phyloP scores from a whole-genome alignment of 768 basidiomycete species.

The Trametes sanguinea region DNA sequence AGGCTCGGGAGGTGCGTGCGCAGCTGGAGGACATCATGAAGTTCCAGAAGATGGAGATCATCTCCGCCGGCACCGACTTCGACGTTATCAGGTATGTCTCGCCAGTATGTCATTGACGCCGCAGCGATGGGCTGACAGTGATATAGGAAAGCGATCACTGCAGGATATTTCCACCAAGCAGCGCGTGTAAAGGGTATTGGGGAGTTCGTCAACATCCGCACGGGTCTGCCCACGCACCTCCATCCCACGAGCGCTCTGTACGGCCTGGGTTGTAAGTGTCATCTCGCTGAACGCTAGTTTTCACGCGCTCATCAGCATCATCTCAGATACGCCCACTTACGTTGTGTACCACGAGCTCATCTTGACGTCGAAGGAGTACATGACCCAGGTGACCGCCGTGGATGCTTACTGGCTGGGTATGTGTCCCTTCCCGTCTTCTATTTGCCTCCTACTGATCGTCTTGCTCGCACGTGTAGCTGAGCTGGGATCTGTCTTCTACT shows the following conservation, averaged over 20 bases:
- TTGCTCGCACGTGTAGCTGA: slow-evolving; percentile 59
- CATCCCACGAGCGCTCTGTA: slow-evolving; percentile 97
- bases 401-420: slow-evolving; percentile 97
- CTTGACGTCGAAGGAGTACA: slow-evolving; percentile 94
- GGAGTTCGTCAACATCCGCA: slow-evolving; percentile 96
- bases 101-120: background rate
- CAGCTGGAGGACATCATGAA: slow-evolving; percentile 99
- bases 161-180: slow-evolving; percentile 99
- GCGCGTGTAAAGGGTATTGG: slow-evolving; percentile 98
- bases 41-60: slow-evolving; percentile 93
- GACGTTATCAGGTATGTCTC: slow-evolving; percentile 72
- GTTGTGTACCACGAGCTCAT: slow-evolving; percentile 97
- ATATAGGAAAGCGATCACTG: slow-evolving; percentile 89
- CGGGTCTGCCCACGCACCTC: slow-evolving; percentile 91
- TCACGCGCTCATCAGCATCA: background rate
- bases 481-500: slow-evolving; percentile 94
- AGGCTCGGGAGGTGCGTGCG: slow-evolving; percentile 90
- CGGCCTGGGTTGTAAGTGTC: slow-evolving; percentile 84
- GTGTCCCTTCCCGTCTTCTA: slow-evolving; percentile 25
- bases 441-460: slow-evolving; percentile 7
- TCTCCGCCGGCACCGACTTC: slow-evolving; percentile 93
- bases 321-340: slow-evolving; percentile 88
- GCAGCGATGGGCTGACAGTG: background rate
- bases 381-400: slow-evolving; percentile 98
- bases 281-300: background rate